These are phyloP conservation scores for Serendipita indica DNA, from an alignment of 768 basidiomycete species.

Conservation along the genomic window DNA sequence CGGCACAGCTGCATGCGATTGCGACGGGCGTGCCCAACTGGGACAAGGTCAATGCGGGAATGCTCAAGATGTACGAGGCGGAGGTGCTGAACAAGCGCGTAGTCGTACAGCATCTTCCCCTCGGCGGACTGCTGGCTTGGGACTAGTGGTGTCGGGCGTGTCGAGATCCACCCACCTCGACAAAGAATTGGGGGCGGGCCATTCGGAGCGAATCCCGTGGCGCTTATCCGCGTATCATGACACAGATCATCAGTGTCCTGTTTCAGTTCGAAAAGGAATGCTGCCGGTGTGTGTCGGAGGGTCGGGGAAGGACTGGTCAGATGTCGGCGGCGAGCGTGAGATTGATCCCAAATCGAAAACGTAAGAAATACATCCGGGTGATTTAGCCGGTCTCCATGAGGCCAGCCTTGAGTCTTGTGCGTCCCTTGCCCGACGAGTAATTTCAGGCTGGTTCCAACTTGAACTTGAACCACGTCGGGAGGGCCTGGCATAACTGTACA, in stretches of 20 bases:
- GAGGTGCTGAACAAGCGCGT: slow-evolving; percentile 90
- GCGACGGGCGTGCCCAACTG: slow-evolving; percentile 80
- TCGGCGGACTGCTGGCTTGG: slow-evolving; percentile 74
- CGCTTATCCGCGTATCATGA: too few species aligned
- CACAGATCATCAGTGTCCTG: neutral
- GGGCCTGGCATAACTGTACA: neutral
- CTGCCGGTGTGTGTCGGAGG: neutral
- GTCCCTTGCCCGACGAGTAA: neutral
- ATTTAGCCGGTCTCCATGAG: slow-evolving; percentile 6
- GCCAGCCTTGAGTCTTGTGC: slow-evolving; percentile 1
- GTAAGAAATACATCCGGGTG: neutral
- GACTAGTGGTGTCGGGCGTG: slow-evolving; percentile 15
- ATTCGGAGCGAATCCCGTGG: too few species aligned
- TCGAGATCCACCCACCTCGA: neutral
- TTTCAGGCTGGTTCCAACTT: slow-evolving; percentile 1
- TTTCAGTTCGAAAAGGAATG: neutral
- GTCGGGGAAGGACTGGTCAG: neutral
- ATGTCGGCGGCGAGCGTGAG: neutral
- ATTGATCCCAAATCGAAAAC: neutral
- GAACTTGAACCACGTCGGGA: too few species aligned
- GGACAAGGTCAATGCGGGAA: slow-evolving; percentile 76
- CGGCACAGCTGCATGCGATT: slow-evolving; percentile 76
- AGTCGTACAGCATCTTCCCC: slow-evolving; percentile 87
- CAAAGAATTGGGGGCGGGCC: too few species aligned
- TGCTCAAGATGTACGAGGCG: slow-evolving; percentile 95